Evolutionary conservation across 2,329 filamentous ascomycete species (phyloP).

Genomic region (Amauroascus verrucosus): DNA sequence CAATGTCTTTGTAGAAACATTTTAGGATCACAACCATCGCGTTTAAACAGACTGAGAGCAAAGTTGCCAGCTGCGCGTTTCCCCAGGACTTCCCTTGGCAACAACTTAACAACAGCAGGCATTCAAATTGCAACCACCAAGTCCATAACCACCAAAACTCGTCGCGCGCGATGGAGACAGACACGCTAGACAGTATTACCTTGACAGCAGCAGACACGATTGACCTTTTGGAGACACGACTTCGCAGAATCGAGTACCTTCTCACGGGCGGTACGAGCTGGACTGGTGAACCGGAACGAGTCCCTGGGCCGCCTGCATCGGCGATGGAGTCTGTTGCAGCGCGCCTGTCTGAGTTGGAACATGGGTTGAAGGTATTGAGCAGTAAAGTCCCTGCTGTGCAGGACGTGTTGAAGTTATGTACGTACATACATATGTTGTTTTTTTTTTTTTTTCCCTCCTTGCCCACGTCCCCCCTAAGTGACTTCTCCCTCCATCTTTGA

Average conservation of each 20-base stretch:
- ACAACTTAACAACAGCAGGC: no score
- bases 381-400: conserved; percentile 30
- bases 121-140: no score
- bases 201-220: conserved; percentile 32
- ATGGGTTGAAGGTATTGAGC: conserved; percentile 31
- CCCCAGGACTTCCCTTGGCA: no score
- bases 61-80: no score
- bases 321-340: conserved; percentile 31
- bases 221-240: conserved; percentile 36
- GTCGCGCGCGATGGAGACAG: neutral
- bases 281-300: conserved; percentile 27
- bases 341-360: conserved; percentile 31
- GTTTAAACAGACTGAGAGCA: no score
- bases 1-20: no score
- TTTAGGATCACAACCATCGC: no score
- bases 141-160: neutral
- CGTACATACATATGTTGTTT: no score
- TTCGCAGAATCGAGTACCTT: conserved; percentile 37
- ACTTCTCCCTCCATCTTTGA: neutral
- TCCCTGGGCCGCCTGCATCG: conserved; percentile 13
- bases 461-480: no score
- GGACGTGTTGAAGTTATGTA: conserved; percentile 37
- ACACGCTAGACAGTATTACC: neutral
- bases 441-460: no score
- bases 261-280: conserved; percentile 35